A percentile compares a stretch with the other conserved stretches of the same genome.
phyloP scores from a whole-genome alignment of 139 green algal species.

The Chlorella sorokiniana region DNA sequence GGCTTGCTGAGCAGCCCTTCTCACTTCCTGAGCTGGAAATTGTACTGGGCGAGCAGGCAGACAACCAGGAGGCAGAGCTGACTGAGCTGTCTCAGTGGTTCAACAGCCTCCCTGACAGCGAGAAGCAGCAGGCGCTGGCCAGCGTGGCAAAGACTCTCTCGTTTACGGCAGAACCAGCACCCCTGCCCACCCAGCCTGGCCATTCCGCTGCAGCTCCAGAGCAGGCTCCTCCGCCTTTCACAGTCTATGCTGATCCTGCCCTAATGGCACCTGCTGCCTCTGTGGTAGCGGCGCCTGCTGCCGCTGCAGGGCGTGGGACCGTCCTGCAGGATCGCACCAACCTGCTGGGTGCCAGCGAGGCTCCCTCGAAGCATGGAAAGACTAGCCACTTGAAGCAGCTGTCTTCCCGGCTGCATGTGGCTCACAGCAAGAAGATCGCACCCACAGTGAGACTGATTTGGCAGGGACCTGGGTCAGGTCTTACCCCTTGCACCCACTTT shows the following conservation, averaged over 20 bases:
- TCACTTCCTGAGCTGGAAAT: not conserved
- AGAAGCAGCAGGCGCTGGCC: not conserved
- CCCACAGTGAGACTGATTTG: not conserved
- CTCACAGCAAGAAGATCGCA: not conserved
- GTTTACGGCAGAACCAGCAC: not conserved
- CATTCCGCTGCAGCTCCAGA: not conserved
- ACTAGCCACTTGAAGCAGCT: not conserved
- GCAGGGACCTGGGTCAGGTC: not conserved
- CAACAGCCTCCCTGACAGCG: not conserved
- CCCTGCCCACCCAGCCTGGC: not conserved
- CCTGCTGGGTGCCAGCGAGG: not conserved
- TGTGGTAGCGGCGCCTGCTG: not conserved
- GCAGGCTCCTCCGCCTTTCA: not conserved
- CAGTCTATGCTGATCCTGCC: not conserved
- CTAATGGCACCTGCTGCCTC: not conserved
- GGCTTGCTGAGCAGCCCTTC: too few relatives aligned
- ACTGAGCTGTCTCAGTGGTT: constrained; percentile 2
- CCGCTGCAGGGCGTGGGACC: not conserved
- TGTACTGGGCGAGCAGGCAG: not conserved
- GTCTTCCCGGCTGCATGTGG: constrained; percentile 21
- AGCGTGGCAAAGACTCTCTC: not conserved
- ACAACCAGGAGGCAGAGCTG: constrained; percentile 10
- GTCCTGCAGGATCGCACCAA: constrained; percentile 10
- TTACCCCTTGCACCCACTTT: not conserved
- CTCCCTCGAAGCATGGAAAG: not conserved